Percentiles rank a stretch among this genome's conserved stretches.
These are phyloP conservation scores for Colletotrichum sp. DNA, from an alignment of 2,329 filamentous ascomycete genomes.

Conservation along the genomic window DNA sequence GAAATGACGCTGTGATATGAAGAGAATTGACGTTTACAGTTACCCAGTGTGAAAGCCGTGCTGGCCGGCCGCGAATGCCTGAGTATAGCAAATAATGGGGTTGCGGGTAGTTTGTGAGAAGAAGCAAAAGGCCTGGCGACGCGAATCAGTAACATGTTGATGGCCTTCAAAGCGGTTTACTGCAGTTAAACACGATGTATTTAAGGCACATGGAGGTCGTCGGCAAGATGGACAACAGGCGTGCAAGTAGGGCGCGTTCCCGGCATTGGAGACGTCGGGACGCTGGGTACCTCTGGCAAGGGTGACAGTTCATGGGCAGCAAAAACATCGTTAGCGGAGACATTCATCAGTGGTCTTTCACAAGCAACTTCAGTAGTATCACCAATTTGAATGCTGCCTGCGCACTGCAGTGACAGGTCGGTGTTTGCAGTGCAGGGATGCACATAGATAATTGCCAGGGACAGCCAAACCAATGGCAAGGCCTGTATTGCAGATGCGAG, in stretches of 20 bases:
- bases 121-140: too few species aligned
- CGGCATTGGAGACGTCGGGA: neutral
- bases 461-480: neutral
- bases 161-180: neutral
- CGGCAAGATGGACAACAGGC: neutral
- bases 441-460: accelerated
- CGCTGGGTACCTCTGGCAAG: neutral
- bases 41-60: neutral
- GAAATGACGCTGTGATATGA: neutral
- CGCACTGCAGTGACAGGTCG: neutral
- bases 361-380: too few species aligned
- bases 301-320: neutral
- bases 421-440: neutral
- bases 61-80: neutral
- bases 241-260: neutral
- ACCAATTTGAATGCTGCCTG: too few species aligned
- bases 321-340: neutral
- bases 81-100: neutral
- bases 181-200: too few species aligned
- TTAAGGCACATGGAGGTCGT: too few species aligned
- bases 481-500: neutral
- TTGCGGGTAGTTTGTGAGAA: too few species aligned
- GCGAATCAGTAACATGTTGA: neutral
- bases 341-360: too few species aligned
- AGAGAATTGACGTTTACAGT: neutral